Conservation (phyloP, 2,329 filamentous ascomycete species). For the Myriangium duriaei region DNA sequence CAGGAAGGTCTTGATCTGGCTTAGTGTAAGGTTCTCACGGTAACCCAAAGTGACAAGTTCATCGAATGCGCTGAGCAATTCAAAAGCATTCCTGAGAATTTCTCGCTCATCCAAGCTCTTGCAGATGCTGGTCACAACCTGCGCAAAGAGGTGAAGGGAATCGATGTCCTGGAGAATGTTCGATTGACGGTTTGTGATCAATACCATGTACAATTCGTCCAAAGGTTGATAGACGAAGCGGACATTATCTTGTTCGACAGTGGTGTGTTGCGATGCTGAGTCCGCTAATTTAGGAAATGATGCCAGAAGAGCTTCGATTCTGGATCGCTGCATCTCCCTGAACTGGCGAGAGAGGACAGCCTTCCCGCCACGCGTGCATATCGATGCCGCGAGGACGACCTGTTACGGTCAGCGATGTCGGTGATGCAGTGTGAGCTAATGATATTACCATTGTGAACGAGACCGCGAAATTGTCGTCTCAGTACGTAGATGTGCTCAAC, state of each 20-base stretch:
- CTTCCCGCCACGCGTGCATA: constrained; percentile 97
- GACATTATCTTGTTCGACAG: constrained; percentile 97
- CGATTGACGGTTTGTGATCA: constrained; percentile 98
- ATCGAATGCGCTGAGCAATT: constrained; percentile 91
- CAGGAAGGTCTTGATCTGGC: constrained; percentile 97
- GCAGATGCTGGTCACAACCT: constrained; percentile 94
- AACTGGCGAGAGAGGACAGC: constrained; percentile 96
- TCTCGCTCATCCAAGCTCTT: constrained; percentile 92
- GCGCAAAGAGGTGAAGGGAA: constrained; percentile 91
- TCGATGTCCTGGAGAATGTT: constrained; percentile 99
- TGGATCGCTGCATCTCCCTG: constrained; percentile 90
- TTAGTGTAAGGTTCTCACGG: constrained; percentile 87
- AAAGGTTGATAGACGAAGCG: constrained; percentile 98
- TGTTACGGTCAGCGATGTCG: no score
- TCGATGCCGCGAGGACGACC: constrained; percentile 97
- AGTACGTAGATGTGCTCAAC: no score
- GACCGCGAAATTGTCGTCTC: no score
- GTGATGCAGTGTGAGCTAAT: no score
- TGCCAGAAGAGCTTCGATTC: constrained; percentile 90
- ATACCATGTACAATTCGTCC: constrained; percentile 98
- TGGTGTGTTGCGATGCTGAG: constrained; percentile 92
- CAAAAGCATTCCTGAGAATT: constrained; percentile 88
- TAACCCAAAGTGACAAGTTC: constrained; percentile 94
- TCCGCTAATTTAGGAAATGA: constrained; percentile 97
- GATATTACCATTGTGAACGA: constrained; percentile 22